Percentiles rank a stretch among this genome's conserved stretches.
phyloP scores from a whole-genome alignment of 2,329 filamentous ascomycete species.

The Cryphonectria radicalis region DNA sequence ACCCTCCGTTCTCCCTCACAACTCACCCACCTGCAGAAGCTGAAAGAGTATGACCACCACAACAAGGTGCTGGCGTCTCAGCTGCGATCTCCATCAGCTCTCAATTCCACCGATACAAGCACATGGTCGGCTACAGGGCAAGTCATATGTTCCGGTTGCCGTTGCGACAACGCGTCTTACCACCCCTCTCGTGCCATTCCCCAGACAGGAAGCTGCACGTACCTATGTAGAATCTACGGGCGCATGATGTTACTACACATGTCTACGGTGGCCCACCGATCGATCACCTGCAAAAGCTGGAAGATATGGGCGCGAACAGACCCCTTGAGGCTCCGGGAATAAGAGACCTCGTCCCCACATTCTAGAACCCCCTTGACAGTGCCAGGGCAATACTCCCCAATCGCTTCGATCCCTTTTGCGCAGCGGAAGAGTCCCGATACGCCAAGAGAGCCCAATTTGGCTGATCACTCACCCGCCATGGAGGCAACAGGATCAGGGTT shows the following conservation, averaged over 20 bases:
- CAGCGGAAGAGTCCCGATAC: background rate
- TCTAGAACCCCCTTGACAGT: background rate
- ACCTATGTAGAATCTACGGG: background rate
- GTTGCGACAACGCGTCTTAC: background rate
- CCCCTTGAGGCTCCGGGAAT: background rate
- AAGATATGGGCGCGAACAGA: background rate
- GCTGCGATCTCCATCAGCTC: background rate
- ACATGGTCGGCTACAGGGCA: background rate
- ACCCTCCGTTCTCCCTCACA: background rate
- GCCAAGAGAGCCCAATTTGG: background rate
- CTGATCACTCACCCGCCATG: conserved; percentile 10
- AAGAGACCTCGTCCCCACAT: background rate
- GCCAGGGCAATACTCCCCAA: background rate
- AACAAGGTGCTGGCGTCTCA: background rate
- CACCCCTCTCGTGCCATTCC: background rate
- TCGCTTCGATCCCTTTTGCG: background rate
- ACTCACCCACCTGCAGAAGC: background rate
- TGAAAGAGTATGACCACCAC: background rate
- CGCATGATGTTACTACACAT: background rate
- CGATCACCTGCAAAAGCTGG: background rate
- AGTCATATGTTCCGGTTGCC: background rate
- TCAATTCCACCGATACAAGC: background rate
- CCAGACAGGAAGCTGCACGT: conserved; percentile 7
- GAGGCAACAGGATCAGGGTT: background rate
- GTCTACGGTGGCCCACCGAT: background rate